Conservation (phyloP, 106 monocot genomes). For the Acorus calamus region DNA sequence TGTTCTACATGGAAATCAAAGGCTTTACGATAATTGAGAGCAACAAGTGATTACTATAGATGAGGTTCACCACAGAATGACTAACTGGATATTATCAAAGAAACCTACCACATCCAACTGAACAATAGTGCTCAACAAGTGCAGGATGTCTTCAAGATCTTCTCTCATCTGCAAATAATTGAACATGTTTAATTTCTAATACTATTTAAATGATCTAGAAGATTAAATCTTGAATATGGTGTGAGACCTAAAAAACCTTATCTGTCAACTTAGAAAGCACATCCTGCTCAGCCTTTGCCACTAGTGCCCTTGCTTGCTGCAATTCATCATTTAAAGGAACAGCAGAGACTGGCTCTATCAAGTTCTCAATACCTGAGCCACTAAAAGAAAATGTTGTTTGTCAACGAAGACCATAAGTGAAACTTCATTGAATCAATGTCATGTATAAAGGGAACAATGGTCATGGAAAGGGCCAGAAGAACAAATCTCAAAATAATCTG, state of each 20-base stretch:
- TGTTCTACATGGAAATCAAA: too few relatives aligned
- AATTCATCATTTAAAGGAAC: constrained; percentile 73
- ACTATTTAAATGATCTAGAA: too few relatives aligned
- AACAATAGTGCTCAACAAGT: constrained; percentile 30
- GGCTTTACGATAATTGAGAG: too few relatives aligned
- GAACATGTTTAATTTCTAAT: constrained; percentile 2
- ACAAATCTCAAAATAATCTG: too few relatives aligned
- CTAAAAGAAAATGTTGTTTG: constrained; percentile 14
- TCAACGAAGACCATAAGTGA: too few relatives aligned
- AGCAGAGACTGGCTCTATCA: constrained; percentile 69
- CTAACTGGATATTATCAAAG: constrained; percentile 3
- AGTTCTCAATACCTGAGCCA: constrained; percentile 47
- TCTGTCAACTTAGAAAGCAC: constrained; percentile 65
- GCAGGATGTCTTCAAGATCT: constrained; percentile 44
- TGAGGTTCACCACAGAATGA: too few relatives aligned
- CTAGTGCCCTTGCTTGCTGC: constrained; percentile 44
- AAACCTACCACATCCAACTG: constrained; percentile 61
- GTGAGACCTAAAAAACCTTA: constrained; percentile 32
- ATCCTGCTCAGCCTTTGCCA: constrained; percentile 62
- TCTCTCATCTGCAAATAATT: constrained; percentile 35
- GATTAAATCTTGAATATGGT: too few relatives aligned
- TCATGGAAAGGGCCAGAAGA: too few relatives aligned
- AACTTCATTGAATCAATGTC: too few relatives aligned
- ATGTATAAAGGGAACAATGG: too few relatives aligned
- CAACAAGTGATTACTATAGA: too few relatives aligned